A percentile compares a stretch with the other conserved stretches of the same genome.
These are phyloP conservation scores for Tranzscheliella williamsii DNA, from an alignment of 1,284 basidiomycete genomes.

Conservation along the genomic window DNA sequence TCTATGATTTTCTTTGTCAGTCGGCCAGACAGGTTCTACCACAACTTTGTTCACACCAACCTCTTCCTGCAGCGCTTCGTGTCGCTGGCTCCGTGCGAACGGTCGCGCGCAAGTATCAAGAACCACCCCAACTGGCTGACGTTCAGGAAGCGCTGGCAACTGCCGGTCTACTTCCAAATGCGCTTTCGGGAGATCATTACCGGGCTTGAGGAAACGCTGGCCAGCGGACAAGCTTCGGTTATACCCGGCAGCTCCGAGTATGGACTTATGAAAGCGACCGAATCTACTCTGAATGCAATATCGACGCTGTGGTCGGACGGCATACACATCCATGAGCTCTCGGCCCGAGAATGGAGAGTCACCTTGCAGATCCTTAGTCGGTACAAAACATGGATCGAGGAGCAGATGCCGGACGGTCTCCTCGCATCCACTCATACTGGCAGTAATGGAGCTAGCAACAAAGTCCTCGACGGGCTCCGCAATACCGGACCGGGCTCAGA, in stretches of 20 bases:
- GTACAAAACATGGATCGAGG: slow-evolving; percentile 50
- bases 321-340: slow-evolving; percentile 43
- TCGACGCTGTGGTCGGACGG: slow-evolving; percentile 36
- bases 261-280: slow-evolving; percentile 13
- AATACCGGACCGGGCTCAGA: neutral
- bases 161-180: slow-evolving; percentile 94
- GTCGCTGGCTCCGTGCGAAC: slow-evolving; percentile 73
- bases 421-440: neutral
- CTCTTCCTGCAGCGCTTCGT: slow-evolving; percentile 84
- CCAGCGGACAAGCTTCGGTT: neutral
- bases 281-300: slow-evolving; percentile 31
- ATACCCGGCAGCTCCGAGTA: neutral
- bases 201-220: slow-evolving; percentile 23
- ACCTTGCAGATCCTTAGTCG: slow-evolving; percentile 53
- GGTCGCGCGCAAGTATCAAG: slow-evolving; percentile 46
- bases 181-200: slow-evolving; percentile 91
- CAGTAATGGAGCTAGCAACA: neutral
- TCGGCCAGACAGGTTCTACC: slow-evolving; percentile 80
- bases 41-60: slow-evolving; percentile 78
- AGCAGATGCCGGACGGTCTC: slow-evolving; percentile 9
- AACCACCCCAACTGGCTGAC: slow-evolving; percentile 72
- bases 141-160: slow-evolving; percentile 87
- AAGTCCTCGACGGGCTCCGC: neutral
- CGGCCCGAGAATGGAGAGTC: slow-evolving; percentile 51
- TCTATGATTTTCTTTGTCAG: slow-evolving; percentile 82